Percentiles rank a stretch among this genome's conserved stretches.
These are phyloP conservation scores for Marasmius sp. DNA, from an alignment of 1,284 basidiomycete species.

Conservation along the genomic window DNA sequence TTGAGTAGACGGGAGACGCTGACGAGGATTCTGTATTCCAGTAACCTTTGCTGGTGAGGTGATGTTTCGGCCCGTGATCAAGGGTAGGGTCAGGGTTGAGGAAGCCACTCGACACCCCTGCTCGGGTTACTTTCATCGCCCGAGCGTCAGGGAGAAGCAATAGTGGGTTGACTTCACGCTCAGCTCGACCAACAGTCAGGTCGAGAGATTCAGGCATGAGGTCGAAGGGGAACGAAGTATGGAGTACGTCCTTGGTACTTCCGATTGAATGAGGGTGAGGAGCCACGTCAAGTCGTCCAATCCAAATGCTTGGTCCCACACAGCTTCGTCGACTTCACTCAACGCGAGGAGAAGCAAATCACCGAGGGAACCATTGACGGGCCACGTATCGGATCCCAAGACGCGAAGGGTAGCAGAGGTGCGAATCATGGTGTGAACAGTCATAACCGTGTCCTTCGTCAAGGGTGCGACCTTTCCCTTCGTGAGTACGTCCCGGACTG, in stretches of 20 bases:
- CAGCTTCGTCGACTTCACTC: slow-evolving; percentile 9
- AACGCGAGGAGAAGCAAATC: slow-evolving; percentile 8
- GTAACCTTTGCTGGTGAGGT: neutral
- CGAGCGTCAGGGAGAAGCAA: neutral
- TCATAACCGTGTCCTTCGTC: slow-evolving; percentile 12
- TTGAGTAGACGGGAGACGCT: slow-evolving; percentile 12
- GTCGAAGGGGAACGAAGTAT: slow-evolving; percentile 11
- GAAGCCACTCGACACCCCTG: slow-evolving; percentile 11
- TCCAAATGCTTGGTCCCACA: slow-evolving; percentile 12
- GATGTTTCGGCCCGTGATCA: slow-evolving; percentile 10
- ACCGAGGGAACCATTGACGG: slow-evolving; percentile 11
- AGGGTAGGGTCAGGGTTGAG: slow-evolving; percentile 9
- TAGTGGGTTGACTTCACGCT: slow-evolving; percentile 3
- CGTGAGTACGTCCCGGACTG: slow-evolving; percentile 9
- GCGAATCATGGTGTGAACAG: slow-evolving; percentile 4
- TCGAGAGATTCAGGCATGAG: slow-evolving; percentile 10
- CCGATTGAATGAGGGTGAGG: slow-evolving; percentile 1
- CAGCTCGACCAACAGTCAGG: slow-evolving; percentile 6
- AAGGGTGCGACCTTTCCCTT: slow-evolving; percentile 11
- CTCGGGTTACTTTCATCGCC: slow-evolving; percentile 1
- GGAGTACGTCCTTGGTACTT: slow-evolving; percentile 11
- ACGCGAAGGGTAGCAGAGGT: slow-evolving; percentile 7
- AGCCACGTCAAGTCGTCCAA: slow-evolving; percentile 11
- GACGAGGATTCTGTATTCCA: slow-evolving; percentile 8
- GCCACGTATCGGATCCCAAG: slow-evolving; percentile 11